Conservation (phyloP, 2,329 filamentous ascomycete species). For the Fusarium sp. region DNA sequence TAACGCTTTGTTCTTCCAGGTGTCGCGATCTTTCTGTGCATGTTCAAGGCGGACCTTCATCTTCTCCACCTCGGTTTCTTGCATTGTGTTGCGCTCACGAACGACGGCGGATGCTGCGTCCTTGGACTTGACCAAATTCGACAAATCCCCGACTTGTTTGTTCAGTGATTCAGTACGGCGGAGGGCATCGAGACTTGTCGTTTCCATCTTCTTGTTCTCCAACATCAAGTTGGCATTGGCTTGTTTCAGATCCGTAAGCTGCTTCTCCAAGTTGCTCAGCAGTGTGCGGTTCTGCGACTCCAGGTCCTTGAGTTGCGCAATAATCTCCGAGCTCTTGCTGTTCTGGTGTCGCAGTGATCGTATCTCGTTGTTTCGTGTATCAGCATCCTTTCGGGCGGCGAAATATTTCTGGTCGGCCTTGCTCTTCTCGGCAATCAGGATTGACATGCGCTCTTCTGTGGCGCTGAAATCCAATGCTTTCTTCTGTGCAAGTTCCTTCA, state of each 20-base stretch:
- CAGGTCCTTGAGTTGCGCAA: slow-evolving; percentile 90
- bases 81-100: slow-evolving; percentile 70
- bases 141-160: slow-evolving; percentile 82
- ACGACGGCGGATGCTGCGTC: slow-evolving; percentile 70
- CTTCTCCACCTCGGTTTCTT: slow-evolving; percentile 83
- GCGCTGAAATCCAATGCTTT: slow-evolving; percentile 83
- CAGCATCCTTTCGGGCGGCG: slow-evolving; percentile 92
- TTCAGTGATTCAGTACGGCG: slow-evolving; percentile 79
- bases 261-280: slow-evolving; percentile 89
- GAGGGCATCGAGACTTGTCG: slow-evolving; percentile 76
- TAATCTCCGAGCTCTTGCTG: slow-evolving; percentile 91
- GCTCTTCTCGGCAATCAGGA: slow-evolving; percentile 87
- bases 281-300: slow-evolving; percentile 82
- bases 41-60: slow-evolving; percentile 82
- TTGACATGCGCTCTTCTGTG: slow-evolving; percentile 81
- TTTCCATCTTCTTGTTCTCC: slow-evolving; percentile 82
- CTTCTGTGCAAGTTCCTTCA: slow-evolving; percentile 84
- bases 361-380: slow-evolving; percentile 85
- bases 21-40: slow-evolving; percentile 84
- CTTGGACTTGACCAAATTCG: slow-evolving; percentile 79
- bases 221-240: slow-evolving; percentile 76
- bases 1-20: slow-evolving; percentile 84
- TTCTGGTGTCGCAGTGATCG: slow-evolving; percentile 84
- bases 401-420: slow-evolving; percentile 99
- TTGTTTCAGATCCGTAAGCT: slow-evolving; percentile 85